phyloP scores from a whole-genome alignment of 352 stramenopile genomes.

The Pythium angustatum region DNA sequence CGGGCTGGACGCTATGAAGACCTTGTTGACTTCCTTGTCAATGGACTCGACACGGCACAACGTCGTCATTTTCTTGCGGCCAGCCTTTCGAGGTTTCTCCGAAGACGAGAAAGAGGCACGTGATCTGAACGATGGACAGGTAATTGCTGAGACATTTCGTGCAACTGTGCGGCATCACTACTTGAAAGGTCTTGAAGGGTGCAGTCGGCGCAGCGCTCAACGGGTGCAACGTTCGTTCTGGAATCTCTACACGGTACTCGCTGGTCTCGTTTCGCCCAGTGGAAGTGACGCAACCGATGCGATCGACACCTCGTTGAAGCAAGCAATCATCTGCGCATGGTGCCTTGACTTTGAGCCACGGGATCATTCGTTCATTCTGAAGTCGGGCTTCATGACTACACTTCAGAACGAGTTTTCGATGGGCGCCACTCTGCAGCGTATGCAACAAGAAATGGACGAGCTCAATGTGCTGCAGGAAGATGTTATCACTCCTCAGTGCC shows the following conservation, averaged over 20 bases:
- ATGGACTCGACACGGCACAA: constrained; percentile 81
- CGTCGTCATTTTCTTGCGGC: constrained; percentile 79
- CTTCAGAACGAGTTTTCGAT: constrained; percentile 80
- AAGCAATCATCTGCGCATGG: constrained; percentile 81
- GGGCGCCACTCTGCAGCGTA: constrained; percentile 41
- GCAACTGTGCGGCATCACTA: constrained; percentile 87
- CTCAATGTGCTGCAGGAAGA: constrained; percentile 19
- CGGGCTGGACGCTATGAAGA: constrained; percentile 82
- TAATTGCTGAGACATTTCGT: constrained; percentile 82
- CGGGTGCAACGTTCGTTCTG: constrained; percentile 69
- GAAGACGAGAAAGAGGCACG: constrained; percentile 84
- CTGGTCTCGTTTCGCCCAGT: constrained; percentile 43
- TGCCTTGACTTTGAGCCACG: constrained; percentile 81
- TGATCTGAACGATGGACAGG: constrained; percentile 71
- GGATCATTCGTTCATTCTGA: constrained; percentile 81
- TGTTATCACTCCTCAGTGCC: neutral
- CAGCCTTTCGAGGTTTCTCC: constrained; percentile 81
- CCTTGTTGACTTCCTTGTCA: constrained; percentile 63
- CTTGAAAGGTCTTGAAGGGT: constrained; percentile 85
- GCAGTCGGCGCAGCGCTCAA: constrained; percentile 58
- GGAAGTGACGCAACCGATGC: constrained; percentile 26
- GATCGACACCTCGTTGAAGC: constrained; percentile 64
- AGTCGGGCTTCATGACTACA: constrained; percentile 71
- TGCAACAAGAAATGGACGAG: constrained; percentile 25
- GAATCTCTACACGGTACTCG: constrained; percentile 73